Base-by-base conservation (phyloP, 345 rosid species). In the Gynandropsis gynandra region DNA sequence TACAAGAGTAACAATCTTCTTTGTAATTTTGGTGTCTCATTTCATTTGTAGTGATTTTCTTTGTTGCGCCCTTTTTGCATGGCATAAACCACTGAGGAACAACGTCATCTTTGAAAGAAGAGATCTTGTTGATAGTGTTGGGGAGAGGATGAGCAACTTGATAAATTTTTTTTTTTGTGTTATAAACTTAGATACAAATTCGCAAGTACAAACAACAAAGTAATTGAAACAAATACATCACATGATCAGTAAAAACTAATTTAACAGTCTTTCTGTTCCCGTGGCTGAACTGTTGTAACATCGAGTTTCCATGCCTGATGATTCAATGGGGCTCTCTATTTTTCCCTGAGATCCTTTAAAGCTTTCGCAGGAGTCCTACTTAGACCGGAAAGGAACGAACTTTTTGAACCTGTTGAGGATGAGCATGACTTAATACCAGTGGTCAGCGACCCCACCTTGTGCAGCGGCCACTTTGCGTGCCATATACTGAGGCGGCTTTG, bases 381-480 rank as follows among this genome's bases (percentile, higher is more conserved):
- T 33, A 50, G 9, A 52, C 20, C 19, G 46, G 9, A 38, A 36
- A 16, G 31, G n/a, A n/a, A n/a, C n/a, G n/a, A n/a, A n/a, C n/a
- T n/a, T n/a, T n/a, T n/a, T n/a, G n/a, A n/a, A n/a, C n/a, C n/a
- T n/a, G n/a, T n/a, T n/a, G n/a, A n/a, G n/a, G n/a, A n/a, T n/a
- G n/a, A 43, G 52, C 35, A 49, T 18, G 35, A 38, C 33, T 64
- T 70, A 83, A 64, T 81, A 86, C 98, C 96, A 90, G 59, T 79
- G 81, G 60, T 64, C 73, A 58, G 77, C 81, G 5, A 80, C 31
- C 11, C 81, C 85, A 52, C 80, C 88, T 69, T 81, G 88, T n/a
- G 95, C 82, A 9, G 95, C 95, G 45, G 92, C 76, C 48, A 83
- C 87, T 77, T 90, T 82, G 72, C 86, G 73, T 19, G 79, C 83